Base-by-base conservation (phyloP, 495 filamentous ascomycete genomes). In the Neurospora sp. region DNA sequence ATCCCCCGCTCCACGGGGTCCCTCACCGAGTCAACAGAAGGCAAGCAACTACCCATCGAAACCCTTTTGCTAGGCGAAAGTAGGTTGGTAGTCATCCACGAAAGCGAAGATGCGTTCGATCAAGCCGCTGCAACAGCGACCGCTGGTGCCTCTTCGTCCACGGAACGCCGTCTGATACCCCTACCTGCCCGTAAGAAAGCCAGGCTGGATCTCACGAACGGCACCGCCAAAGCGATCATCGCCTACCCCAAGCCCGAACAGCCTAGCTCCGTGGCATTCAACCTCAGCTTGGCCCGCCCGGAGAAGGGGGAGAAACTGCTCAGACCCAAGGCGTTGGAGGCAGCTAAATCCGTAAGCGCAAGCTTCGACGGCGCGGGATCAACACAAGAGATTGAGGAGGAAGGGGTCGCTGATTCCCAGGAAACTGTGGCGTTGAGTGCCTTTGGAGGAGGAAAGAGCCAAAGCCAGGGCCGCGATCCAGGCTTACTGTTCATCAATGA, bases 1-100 rank as follows among this genome's bases (percentile, higher is more conserved):
- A 83, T 92, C 10, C 84, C 86, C 1, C 81, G 80, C 53, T 72
- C 78, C 0, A 38, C 71, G 37, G 75, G 77, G 5, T 75, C 77
- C 1, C 78, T 81, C 70, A 75, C 78, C 1, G 39, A 8, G 42
- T 40, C 71, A 35, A 42, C 71, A 6, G 78, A 82, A 14, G 84
- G 86, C 4, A 61, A 61, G 53, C 53, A 61, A 16, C 77, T 85
- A 4, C 86, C 85, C 27, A 72, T 82, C 22, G 90, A 92, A 71
- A 82, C 92, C 4, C 77, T 94, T 1, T 81, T 93, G 6, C 84
- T 87, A 8, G 88, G 89, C 41, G 91, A 94, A 76, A 88, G 86
- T 73, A 86, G 90, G 18, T 75, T 92, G 12, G 82, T 90, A 39
- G 82, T 91, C 44, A 81, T 92, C 31, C 86, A 88, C 14, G 83